Evolutionary conservation across 208 protist genomes (phyloP).

Genomic region (Crithidia acanthocephali): DNA sequence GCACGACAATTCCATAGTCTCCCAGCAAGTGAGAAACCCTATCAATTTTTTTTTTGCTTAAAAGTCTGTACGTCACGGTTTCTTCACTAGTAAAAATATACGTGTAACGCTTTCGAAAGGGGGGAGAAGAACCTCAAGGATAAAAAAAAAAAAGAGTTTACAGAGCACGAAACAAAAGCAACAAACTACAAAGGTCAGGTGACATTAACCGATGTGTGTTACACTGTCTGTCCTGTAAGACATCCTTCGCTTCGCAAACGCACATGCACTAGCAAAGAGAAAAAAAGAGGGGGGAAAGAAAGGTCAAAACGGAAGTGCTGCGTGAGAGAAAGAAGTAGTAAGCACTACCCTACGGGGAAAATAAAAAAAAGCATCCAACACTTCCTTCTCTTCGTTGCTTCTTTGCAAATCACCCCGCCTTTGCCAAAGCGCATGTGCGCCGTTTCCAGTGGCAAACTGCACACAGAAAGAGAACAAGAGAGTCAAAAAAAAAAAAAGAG

Average conservation of each 20-base stretch:
- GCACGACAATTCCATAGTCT: too few species aligned
- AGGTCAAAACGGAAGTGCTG: too few species aligned
- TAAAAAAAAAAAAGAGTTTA: conserved; percentile 19
- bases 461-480: neutral
- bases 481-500: too few species aligned
- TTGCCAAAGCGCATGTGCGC: neutral
- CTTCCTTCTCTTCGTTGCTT: neutral
- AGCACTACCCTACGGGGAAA: too few species aligned
- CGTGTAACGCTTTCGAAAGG: too few species aligned
- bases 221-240: neutral
- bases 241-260: neutral
- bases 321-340: too few species aligned
- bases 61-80: too few species aligned
- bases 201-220: neutral
- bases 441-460: neutral
- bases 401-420: neutral
- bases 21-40: too few species aligned
- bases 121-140: too few species aligned
- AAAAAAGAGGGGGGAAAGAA: conserved; percentile 5
- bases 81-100: too few species aligned
- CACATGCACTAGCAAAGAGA: neutral
- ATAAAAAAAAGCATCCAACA: too few species aligned
- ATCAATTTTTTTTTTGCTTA: too few species aligned
- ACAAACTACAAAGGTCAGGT: conserved; percentile 17
- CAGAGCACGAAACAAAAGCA: conserved; percentile 16